Percentiles rank a stretch among this genome's conserved stretches.
These are phyloP conservation scores for Xylaria polymorpha DNA, from an alignment of 2,329 filamentous ascomycete species.

Conservation along the genomic window DNA sequence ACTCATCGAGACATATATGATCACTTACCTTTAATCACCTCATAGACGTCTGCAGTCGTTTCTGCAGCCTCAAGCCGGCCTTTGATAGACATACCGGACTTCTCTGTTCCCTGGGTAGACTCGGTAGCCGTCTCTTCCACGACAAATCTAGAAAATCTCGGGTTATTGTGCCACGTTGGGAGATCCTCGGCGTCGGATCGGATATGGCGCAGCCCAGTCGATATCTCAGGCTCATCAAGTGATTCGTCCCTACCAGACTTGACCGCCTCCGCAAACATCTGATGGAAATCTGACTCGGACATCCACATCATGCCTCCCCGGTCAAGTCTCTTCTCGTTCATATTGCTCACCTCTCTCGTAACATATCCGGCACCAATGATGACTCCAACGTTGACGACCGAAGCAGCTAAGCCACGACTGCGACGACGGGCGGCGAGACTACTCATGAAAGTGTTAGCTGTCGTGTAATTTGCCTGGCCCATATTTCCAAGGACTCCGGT, in stretches of 20 bases:
- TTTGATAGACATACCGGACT: background rate
- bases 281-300: slow-evolving; percentile 36
- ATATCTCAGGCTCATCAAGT: background rate
- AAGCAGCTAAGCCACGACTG: slow-evolving; percentile 44
- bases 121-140: background rate
- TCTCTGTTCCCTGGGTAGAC: background rate
- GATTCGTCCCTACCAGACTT: background rate
- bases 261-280: background rate
- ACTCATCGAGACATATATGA: too few relatives aligned
- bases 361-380: slow-evolving; percentile 46
- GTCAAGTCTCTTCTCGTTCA: slow-evolving; percentile 36
- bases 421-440: slow-evolving; percentile 47
- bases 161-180: background rate
- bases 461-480: slow-evolving; percentile 54
- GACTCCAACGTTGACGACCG: slow-evolving; percentile 46
- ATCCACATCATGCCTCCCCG: slow-evolving; percentile 31
- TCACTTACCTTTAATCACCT: background rate
- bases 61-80: background rate
- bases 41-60: background rate
- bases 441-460: slow-evolving; percentile 55
- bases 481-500: slow-evolving; percentile 51
- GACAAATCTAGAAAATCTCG: background rate
- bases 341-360: slow-evolving; percentile 34
- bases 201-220: background rate
- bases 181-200: background rate